These are phyloP conservation scores for Zymoseptoria crescenta DNA, from an alignment of 2,329 filamentous ascomycete species.

Conservation along the genomic window DNA sequence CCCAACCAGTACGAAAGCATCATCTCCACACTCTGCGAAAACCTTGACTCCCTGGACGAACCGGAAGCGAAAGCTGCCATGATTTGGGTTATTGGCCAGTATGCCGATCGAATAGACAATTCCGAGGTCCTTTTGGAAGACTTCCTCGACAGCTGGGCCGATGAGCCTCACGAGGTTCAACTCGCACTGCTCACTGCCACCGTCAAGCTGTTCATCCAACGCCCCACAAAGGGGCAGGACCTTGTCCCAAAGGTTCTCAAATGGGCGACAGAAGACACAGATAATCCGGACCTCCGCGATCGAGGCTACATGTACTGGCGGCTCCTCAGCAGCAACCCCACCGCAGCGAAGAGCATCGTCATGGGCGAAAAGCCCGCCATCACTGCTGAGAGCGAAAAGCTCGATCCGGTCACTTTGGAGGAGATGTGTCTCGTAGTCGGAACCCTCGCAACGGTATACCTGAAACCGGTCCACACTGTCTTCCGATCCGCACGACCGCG, in stretches of 20 bases:
- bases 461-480: conserved; percentile 95
- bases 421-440: conserved; percentile 97
- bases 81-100: conserved; percentile 99
- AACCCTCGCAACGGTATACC: conserved; percentile 90
- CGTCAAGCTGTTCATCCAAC: conserved; percentile 95
- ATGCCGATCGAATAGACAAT: conserved; percentile 95
- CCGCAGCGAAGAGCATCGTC: conserved; percentile 75
- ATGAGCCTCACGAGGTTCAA: conserved; percentile 93
- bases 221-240: conserved; percentile 87
- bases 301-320: conserved; percentile 99
- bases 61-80: conserved; percentile 97
- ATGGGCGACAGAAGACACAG: conserved; percentile 98
- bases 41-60: conserved; percentile 92
- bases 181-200: conserved; percentile 90
- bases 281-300: conserved; percentile 93
- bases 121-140: conserved; percentile 89
- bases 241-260: conserved; percentile 92
- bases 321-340: conserved; percentile 83
- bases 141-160: conserved; percentile 86
- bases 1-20: conserved; percentile 98
- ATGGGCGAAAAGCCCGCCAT: conserved; percentile 98
- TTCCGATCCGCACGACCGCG: conserved; percentile 82
- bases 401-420: conserved; percentile 84
- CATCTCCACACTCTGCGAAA: conserved; percentile 89
- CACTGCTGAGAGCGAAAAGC: conserved; percentile 88